Conservation (phyloP, 2,329 filamentous ascomycete species). For the Beauveria sp. region DNA sequence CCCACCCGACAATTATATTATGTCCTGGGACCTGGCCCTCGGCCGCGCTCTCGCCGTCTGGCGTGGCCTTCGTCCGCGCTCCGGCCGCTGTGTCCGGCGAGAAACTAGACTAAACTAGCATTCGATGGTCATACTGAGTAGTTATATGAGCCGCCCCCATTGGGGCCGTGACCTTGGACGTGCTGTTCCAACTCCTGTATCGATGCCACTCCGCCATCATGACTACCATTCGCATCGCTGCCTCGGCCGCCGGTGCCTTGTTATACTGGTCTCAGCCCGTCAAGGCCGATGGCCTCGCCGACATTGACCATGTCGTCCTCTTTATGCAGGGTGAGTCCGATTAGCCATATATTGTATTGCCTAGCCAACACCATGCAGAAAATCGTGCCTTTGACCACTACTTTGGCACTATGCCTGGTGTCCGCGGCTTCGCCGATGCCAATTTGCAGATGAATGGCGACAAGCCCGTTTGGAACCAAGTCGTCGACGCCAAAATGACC, state of each 20-base stretch:
- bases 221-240: constrained; percentile 3
- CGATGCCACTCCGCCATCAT: constrained; percentile 3
- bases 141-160: constrained; percentile 2
- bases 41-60: not conserved
- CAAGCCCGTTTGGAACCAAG: constrained; percentile 39
- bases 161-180: not conserved
- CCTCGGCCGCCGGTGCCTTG: not conserved
- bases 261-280: not conserved
- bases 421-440: constrained; percentile 47
- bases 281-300: constrained; percentile 16
- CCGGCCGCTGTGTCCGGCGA: not conserved
- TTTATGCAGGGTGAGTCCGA: constrained; percentile 42
- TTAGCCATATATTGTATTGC: not conserved
- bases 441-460: constrained; percentile 44
- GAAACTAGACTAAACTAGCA: not conserved
- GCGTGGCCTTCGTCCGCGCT: not conserved
- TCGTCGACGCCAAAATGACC: constrained; percentile 30
- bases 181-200: not conserved
- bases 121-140: not conserved
- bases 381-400: constrained; percentile 37
- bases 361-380: constrained; percentile 15
- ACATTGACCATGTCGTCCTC: constrained; percentile 49
- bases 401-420: constrained; percentile 47
- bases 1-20: not conserved
- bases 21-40: not conserved